These are phyloP conservation scores for Phytophthora litchii DNA, from an alignment of 352 stramenopile genomes.

Conservation along the genomic window DNA sequence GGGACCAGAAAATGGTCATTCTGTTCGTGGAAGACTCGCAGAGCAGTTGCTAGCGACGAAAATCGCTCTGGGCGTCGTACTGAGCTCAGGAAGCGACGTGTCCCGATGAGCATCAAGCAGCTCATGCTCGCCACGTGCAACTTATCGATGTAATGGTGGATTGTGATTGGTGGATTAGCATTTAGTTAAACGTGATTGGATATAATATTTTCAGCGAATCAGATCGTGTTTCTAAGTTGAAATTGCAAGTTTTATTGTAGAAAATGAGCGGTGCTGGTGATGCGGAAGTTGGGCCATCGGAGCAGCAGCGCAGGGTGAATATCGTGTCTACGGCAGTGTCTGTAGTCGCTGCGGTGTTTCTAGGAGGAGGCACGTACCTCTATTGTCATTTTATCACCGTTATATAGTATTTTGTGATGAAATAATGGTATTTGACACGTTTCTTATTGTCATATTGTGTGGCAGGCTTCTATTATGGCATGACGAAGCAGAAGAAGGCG, in stretches of 20 bases:
- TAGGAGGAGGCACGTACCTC: constrained; percentile 44
- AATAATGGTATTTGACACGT: constrained; percentile 2
- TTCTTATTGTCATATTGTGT: constrained; percentile 30
- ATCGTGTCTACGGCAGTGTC: constrained; percentile 40
- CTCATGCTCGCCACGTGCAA: neutral
- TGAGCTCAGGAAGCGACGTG: constrained; percentile 31
- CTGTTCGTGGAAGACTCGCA: constrained; percentile 42
- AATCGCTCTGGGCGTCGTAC: constrained; percentile 12
- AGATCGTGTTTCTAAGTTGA: neutral
- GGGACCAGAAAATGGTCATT: constrained; percentile 54
- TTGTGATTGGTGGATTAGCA: neutral
- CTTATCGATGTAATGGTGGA: no score
- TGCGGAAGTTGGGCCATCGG: constrained; percentile 1
- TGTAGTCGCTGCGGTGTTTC: constrained; percentile 42
- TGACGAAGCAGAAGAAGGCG: constrained; percentile 47
- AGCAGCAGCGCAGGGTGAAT: constrained; percentile 23
- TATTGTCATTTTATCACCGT: neutral
- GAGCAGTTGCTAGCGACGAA: constrained; percentile 30
- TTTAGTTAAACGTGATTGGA: neutral
- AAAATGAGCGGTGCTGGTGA: constrained; percentile 25
- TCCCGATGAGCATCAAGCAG: neutral
- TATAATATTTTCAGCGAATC: constrained; percentile 10
- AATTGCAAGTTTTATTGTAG: neutral
- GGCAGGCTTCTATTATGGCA: constrained; percentile 69
- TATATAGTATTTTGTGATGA: neutral